Conservation (phyloP, 2,329 filamentous ascomycete genomes). For the Calonectria fujianensis region DNA sequence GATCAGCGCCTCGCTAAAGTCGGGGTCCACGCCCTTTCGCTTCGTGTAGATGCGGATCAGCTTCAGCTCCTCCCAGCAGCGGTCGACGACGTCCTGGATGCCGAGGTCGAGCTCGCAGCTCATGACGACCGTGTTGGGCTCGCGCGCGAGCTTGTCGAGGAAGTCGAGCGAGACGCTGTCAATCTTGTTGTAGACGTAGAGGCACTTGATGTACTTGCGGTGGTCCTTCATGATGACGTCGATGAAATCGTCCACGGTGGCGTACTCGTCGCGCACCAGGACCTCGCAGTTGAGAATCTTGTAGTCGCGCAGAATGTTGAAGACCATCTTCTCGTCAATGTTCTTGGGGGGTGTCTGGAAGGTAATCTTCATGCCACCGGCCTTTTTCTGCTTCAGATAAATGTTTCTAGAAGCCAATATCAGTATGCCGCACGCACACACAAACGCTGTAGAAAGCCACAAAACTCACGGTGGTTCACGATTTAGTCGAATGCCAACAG, state of each 20-base stretch:
- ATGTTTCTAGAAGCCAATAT: conserved; percentile 81
- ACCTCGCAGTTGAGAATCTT: conserved; percentile 99
- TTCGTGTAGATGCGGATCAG: conserved; percentile 98
- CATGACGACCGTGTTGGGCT: conserved; percentile 97
- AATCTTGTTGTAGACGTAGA: conserved; percentile 99
- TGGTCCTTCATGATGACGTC: conserved; percentile 99
- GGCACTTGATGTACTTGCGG: conserved; percentile 94
- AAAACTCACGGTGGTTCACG: conserved; percentile 86
- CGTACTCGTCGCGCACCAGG: conserved; percentile 93
- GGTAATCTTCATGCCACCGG: conserved; percentile 98
- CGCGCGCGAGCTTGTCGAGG: conserved; percentile 91
- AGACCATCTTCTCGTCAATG: conserved; percentile 98
- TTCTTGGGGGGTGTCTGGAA: conserved; percentile 92
- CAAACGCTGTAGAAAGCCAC: not conserved
- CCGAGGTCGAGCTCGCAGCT: conserved; percentile 96
- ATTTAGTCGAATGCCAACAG: conserved; percentile 95
- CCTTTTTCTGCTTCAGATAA: conserved; percentile 96
- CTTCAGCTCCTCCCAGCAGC: conserved; percentile 94
- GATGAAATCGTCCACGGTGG: conserved; percentile 98
- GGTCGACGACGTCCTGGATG: conserved; percentile 93
- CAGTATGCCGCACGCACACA: conserved; percentile 33
- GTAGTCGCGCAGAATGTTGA: conserved; percentile 98
- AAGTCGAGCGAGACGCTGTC: conserved; percentile 95
- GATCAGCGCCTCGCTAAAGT: conserved; percentile 94
- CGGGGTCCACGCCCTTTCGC: conserved; percentile 91